Evolutionary conservation across 2,329 filamentous ascomycete genomes (phyloP), one percentile per base, ranked within the genome.

Genomic region (Penicillium fuscoglaucum): DNA sequence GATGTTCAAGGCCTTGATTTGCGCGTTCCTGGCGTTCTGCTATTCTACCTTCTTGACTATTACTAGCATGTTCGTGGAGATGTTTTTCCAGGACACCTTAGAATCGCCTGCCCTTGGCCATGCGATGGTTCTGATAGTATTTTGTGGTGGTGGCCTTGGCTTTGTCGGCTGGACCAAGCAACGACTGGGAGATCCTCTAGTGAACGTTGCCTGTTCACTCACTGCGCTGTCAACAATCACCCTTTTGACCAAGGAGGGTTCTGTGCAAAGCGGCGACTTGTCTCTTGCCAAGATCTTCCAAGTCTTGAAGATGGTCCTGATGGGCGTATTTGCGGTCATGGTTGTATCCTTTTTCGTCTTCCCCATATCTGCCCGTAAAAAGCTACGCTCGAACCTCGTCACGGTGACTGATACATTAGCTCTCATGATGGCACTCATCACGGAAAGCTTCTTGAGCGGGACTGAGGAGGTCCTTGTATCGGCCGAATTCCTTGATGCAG

Each of bases 91-190:
- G 54, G 82, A 84, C 15, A 81, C 85, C 4, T 78, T 89, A 40
- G 81, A 89, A 55, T 78, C 89, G 55, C 84, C 91, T 26, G 79
- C 84, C 9, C 74, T 95, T 8, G 92, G 91, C 0, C 91, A 96
- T 76, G 84, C 83, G 1, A 79, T 96, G 46, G 89, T 97, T 28
- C 79, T 97, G 41, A 76, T 95, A 40, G 78, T 96, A 6, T 97
- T 96, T 70, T 88, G 93, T 61, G 93, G 92, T 24, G 91, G 89
- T 26, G 92, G 91, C 0, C 80, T 98, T 51, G 93, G 93, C 0
- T 89, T 96, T 64, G 83, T 97, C 29, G 93, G 90, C 44, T 96
- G 91, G 91, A 85, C 89, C 55, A 96, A 96, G 76, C 90, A 93
- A 71, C 87, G 81, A 66, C 82, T 91, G 60, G 90, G 89, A 60